These are phyloP conservation scores for Chenopodium formosanum DNA, from an alignment of 148 eudicot genomes.

Conservation along the genomic window DNA sequence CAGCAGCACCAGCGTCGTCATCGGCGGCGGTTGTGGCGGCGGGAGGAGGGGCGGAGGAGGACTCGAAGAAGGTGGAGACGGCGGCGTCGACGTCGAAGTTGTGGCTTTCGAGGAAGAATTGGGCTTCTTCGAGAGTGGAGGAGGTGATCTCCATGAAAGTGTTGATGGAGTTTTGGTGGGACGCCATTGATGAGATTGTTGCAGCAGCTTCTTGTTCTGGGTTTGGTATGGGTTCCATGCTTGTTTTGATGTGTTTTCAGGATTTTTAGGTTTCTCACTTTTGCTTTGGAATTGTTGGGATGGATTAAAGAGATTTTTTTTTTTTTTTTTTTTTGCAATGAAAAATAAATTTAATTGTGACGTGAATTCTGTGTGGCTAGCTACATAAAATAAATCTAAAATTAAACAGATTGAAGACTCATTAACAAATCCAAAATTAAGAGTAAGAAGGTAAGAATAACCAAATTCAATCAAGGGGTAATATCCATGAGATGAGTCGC, in stretches of 20 bases:
- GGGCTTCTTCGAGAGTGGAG: constrained; percentile 51
- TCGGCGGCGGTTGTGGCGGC: constrained; percentile 10
- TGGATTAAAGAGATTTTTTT: background rate
- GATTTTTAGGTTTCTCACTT: background rate
- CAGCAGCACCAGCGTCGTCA: background rate
- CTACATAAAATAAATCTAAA: no score
- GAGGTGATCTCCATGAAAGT: constrained; percentile 64
- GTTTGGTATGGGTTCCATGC: background rate
- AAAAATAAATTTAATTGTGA: no score
- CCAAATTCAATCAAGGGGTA: no score
- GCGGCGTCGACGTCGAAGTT: constrained; percentile 74
- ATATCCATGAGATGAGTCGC: no score
- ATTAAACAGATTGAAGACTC: no score
- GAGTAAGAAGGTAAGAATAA: no score
- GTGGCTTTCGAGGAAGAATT: constrained; percentile 73
- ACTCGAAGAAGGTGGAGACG: constrained; percentile 73
- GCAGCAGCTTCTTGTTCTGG: background rate
- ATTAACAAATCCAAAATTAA: no score
- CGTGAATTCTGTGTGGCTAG: no score
- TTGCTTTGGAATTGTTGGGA: background rate
- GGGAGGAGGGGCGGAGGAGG: constrained; percentile 31
- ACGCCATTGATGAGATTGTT: constrained; percentile 25
- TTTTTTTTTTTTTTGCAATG: no score
- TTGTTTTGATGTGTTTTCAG: background rate
- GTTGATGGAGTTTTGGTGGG: constrained; percentile 30